phyloP scores from a whole-genome alignment of 1,139 yeast genomes.

The Kodamaea derodonti region DNA sequence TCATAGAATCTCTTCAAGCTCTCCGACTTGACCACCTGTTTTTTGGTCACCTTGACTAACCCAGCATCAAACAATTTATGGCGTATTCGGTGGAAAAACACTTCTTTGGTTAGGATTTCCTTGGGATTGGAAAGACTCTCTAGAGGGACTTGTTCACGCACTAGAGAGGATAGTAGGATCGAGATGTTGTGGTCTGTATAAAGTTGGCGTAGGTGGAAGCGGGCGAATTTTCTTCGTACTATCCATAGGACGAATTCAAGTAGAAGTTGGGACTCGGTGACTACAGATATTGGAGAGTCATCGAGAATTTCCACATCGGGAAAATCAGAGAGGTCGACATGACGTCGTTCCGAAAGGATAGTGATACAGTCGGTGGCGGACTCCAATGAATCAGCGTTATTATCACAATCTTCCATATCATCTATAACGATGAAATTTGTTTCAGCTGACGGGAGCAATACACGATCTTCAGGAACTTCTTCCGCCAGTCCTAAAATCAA shows the following conservation, averaged over 20 bases:
- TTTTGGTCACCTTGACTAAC: conserved; percentile 6
- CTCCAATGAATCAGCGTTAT: no score
- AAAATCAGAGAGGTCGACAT: neutral
- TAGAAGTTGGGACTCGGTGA: conserved; percentile 24
- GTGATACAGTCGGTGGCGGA: no score
- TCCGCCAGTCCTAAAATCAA: no score
- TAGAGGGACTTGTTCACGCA: conserved; percentile 10
- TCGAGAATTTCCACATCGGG: conserved; percentile 7
- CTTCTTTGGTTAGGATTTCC: conserved; percentile 8
- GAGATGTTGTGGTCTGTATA: conserved; percentile 22
- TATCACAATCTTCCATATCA: no score
- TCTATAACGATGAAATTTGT: no score
- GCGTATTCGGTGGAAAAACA: conserved; percentile 30
- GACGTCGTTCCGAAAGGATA: no score
- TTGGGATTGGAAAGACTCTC: neutral
- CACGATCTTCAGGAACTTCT: no score
- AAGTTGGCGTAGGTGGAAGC: conserved; percentile 23
- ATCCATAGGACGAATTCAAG: conserved; percentile 31
- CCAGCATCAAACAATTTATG: conserved; percentile 18
- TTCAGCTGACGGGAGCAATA: no score
- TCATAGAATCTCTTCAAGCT: neutral
- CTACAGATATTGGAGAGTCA: conserved; percentile 14
- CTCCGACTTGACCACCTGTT: conserved; percentile 3
- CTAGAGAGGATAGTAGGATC: conserved; percentile 20
- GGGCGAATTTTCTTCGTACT: conserved; percentile 15